A percentile compares a stretch with the other conserved stretches of the same genome.
phyloP scores from a whole-genome alignment of 2,329 filamentous ascomycete species.

The Paecilomyces variotii region DNA sequence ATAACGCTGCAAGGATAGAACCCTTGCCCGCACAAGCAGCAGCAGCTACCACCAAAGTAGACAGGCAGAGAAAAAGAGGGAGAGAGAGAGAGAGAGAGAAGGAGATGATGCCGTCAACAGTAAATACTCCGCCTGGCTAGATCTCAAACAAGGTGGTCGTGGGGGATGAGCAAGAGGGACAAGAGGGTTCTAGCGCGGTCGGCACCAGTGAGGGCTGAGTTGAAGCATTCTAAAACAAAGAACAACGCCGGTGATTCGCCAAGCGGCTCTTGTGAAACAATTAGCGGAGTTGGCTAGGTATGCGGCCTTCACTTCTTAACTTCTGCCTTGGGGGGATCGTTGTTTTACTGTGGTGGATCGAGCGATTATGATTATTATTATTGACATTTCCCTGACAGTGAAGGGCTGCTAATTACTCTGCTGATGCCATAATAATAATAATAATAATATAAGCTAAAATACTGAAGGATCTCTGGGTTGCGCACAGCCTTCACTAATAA shows the following conservation, averaged over 20 bases:
- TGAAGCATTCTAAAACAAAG: slow-evolving; percentile 1
- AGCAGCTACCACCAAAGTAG: background rate
- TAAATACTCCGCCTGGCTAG: background rate
- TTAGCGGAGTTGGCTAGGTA: background rate
- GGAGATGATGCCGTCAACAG: background rate
- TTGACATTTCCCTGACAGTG: background rate
- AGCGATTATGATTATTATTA: background rate
- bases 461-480: too few species aligned
- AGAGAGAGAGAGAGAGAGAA: background rate
- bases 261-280: background rate
- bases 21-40: background rate
- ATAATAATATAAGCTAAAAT: too few species aligned
- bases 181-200: background rate
- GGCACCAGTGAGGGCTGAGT: background rate
- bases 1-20: background rate
- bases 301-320: background rate
- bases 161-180: background rate
- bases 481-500: too few species aligned
- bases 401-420: background rate
- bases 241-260: background rate
- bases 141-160: background rate
- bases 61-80: background rate
- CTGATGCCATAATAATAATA: background rate
- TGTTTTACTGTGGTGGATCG: background rate
- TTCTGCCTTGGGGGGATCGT: background rate